Conservation (phyloP, 257 asterid species). For the Vinca minor region DNA sequence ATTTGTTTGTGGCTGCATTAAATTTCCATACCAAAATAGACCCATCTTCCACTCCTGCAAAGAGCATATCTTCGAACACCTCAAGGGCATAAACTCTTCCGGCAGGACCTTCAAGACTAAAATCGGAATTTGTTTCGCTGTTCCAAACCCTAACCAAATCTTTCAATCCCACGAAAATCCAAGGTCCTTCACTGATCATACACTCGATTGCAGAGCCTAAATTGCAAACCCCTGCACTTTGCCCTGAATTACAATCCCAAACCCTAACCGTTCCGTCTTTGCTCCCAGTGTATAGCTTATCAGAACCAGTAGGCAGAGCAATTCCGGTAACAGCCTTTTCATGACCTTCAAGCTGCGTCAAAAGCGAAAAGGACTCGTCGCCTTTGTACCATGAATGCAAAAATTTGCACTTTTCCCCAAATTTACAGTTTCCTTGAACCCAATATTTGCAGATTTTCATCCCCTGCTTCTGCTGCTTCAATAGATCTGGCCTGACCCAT, state of each 20-base stretch:
- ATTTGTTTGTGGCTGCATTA: constrained; percentile 50
- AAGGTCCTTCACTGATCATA: constrained; percentile 78
- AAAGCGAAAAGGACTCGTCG: constrained; percentile 46
- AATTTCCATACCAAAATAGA: constrained; percentile 67
- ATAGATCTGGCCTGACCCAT: constrained; percentile 50
- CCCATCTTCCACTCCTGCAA: constrained; percentile 79
- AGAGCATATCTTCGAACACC: constrained; percentile 51
- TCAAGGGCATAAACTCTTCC: constrained; percentile 80
- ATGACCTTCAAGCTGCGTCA: constrained; percentile 73
- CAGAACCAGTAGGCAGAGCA: constrained; percentile 60
- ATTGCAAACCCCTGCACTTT: constrained; percentile 49
- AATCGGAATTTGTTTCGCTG: constrained; percentile 57
- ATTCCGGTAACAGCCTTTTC: constrained; percentile 71
- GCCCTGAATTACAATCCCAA: constrained; percentile 90
- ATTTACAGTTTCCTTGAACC: constrained; percentile 58
- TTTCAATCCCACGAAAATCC: constrained; percentile 71
- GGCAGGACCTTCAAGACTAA: constrained; percentile 65
- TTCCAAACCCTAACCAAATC: constrained; percentile 93
- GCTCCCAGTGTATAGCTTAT: constrained; percentile 78
- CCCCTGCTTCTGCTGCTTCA: constrained; percentile 13
- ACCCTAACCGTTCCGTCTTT: constrained; percentile 65
- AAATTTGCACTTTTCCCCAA: constrained; percentile 50
- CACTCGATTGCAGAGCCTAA: constrained; percentile 65
- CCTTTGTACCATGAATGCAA: constrained; percentile 78
- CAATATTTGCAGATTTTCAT: constrained; percentile 43